phyloP scores from a whole-genome alignment of 306 rosid species.

The Quercus wislizeni region DNA sequence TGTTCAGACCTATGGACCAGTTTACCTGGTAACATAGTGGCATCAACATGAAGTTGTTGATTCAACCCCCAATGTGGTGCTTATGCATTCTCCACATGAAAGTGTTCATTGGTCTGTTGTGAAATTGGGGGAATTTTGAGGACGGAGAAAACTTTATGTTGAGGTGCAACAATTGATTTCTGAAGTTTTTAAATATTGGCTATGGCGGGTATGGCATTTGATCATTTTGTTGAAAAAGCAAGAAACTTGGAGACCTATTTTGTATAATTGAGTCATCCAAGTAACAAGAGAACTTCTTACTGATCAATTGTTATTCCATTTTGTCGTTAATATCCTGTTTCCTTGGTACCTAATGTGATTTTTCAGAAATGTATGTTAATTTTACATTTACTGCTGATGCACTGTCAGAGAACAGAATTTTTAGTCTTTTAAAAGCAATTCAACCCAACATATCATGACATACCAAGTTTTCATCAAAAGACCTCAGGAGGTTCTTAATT shows the following conservation, averaged over 20 bases:
- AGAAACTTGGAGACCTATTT: background rate
- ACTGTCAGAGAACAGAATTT: background rate
- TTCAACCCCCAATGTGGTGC: constrained; percentile 4
- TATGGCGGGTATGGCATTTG: background rate
- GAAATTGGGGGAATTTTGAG: background rate
- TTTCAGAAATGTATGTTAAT: background rate
- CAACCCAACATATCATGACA: background rate
- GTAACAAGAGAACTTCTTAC: background rate
- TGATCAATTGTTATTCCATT: background rate
- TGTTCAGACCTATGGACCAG: constrained; percentile 57
- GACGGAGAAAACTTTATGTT: background rate
- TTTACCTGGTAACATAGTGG: constrained; percentile 58
- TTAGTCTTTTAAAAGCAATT: background rate
- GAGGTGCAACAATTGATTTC: background rate
- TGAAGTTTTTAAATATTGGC: background rate
- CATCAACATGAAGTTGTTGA: constrained; percentile 1
- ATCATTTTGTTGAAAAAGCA: background rate
- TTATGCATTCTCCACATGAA: background rate
- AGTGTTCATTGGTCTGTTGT: background rate
- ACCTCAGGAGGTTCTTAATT: background rate
- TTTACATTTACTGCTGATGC: background rate
- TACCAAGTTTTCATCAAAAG: background rate
- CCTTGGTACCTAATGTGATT: background rate
- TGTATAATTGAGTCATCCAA: background rate
- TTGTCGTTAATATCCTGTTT: background rate